Base-by-base conservation (phyloP, 805 yeast species). In the Lipomyces chichibuensis region DNA sequence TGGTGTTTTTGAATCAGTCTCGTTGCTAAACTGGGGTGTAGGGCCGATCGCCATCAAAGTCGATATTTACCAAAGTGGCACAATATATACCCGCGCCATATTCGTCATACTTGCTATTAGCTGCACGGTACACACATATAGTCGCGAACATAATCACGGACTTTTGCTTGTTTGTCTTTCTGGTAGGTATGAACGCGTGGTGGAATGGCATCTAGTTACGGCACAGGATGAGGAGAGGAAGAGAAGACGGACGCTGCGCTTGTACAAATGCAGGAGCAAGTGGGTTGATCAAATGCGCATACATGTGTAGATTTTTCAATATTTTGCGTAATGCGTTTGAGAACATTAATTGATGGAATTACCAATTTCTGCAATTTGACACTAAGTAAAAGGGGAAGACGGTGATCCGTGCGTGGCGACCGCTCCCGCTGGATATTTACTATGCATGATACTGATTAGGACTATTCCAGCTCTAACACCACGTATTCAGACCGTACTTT, bases 1-100 rank as follows among this genome's bases (percentile, higher is more conserved):
- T 43, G 49, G 23, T 6, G 2, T 8, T 57, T 35, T 25, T 46
- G 13, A 14, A 35, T n/a, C 35, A n/a, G 14, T 29, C 27, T 37
- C 23, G 14, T n/a, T 32, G 46, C 46, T 56, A 56, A 56, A n/a
- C 17, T 11, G 2, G 33, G 33, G 25, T 43, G 7, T 27, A 66
- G 69, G 74, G 74, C 29, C 73, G 69, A 7, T 60, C 73, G 11
- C 72, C 74, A n/a, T 58, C 73, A 46, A 65, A 62, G 56, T 69
- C 74, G 39, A 71, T 65, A n/a, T 64, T 70, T 49, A 62, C 72
- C 4, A 64, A 70, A 43, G 46, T 71, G 35, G 69, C 73, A 9
- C 59, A 52, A 1, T 71, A 59, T 46, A 27, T 71, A n/a, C 74
- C 74, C 8, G 62, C 71, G 25, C 74, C 74, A 2, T 71, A 71